Conservation (phyloP, 192 early-diverging fungal species). For the Rhizoclosmatium sp. region DNA sequence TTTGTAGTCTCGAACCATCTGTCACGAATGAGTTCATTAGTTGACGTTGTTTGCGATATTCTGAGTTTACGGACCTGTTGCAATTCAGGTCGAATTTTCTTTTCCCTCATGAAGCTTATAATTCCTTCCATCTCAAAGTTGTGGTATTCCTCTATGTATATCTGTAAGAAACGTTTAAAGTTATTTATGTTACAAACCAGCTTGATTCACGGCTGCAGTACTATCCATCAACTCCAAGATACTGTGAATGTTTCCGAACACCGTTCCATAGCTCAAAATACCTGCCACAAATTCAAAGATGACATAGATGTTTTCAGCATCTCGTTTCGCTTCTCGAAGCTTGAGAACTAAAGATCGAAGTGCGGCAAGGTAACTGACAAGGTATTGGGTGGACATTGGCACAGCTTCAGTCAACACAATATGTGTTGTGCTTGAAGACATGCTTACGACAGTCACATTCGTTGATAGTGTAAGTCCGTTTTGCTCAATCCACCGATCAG, state of each 20-base stretch:
- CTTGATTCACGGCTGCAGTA: conserved; percentile 44
- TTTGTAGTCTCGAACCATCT: conserved; percentile 46
- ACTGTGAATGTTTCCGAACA: conserved; percentile 47
- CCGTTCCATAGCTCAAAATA: conserved; percentile 47
- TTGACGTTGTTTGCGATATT: too few relatives aligned
- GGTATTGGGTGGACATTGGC: conserved; percentile 37
- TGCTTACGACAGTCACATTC: not conserved
- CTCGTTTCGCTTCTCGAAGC: conserved; percentile 18
- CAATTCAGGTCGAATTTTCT: conserved; percentile 35
- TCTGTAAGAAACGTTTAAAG: not conserved
- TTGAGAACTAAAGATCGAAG: conserved; percentile 42
- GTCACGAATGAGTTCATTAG: too few relatives aligned
- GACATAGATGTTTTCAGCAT: conserved; percentile 45
- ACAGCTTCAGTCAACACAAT: conserved; percentile 3
- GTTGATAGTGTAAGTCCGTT: not conserved
- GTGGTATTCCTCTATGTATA: conserved; percentile 42
- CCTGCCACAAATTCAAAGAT: conserved; percentile 44
- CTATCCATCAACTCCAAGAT: conserved; percentile 47
- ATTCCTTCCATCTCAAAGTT: conserved; percentile 46
- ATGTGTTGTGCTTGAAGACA: not conserved
- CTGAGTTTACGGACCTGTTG: conserved; percentile 16
- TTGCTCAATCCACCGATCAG: conserved; percentile 40
- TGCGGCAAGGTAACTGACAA: conserved; percentile 39
- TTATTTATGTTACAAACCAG: conserved; percentile 29
- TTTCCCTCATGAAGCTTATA: conserved; percentile 39